Evolutionary conservation across 192 early-diverging fungal genomes (phyloP), one percentile per base, ranked within the genome.

Genomic region (Umbelopsis sp.): DNA sequence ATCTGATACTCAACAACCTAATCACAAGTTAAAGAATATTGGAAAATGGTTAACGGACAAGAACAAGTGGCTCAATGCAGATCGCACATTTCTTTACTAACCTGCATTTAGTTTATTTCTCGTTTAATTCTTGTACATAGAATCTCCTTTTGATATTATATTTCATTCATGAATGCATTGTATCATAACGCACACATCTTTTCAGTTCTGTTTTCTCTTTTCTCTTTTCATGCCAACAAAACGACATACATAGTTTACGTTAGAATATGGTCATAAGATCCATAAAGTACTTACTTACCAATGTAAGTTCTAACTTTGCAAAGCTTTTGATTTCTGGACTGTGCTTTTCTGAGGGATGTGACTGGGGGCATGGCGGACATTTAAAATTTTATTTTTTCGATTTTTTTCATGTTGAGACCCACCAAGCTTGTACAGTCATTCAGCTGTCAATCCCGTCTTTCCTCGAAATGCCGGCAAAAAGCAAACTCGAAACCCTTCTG

Each of bases 401-500:
- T 10, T 2, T 53, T 53, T 22, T 32, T n/a, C 29, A 34, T 5
- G 14, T 12, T 62, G 25, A 62, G 26, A 11, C 31, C 32, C 31
- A 32, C 17, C 12, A 3, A 41, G 38, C 12, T 6, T 41, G 16
- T 8, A 20, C 0, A 29, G 0, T 12, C 24, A 34, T 4, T 34
- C 26, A 59, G 31, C n/a, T n/a, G n/a, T n/a, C n/a, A n/a, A n/a
- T 17, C 29, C 26, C 31, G 56, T 17, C 31, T 2, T 26, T 59
- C 22, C 54, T 59, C 25, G 54, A 9, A 34, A 62, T 62, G 56
- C 2, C 56, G 34, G 26, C 56, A 20, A 11, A 29, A 34, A 50
- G 34, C 36, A 75, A 75, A 47, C 56, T 75, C 22, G 53, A 59
- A 38, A 21, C 36, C 31, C 68, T 75, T 32, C 44, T 69, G 7